Evolutionary conservation across 179 eudicot genomes (phyloP), one percentile per base, ranked within the genome.

Genomic region (Beta corolliflora): DNA sequence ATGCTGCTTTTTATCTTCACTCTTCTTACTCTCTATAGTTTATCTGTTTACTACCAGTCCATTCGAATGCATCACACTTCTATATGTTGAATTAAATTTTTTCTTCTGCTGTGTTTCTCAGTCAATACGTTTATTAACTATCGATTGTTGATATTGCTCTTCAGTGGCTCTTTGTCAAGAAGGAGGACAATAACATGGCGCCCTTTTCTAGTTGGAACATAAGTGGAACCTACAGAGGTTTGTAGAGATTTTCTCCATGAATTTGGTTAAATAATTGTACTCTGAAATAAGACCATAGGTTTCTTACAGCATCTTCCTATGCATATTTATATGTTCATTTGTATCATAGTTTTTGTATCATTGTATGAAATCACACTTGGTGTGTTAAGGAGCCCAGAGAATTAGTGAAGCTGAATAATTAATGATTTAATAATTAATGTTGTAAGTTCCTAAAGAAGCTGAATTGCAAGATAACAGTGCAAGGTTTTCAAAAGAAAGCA

Each of bases 161-260:
- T 85, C 90, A 97, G 99, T 93, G 99, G 99, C 97, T 94, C 79
- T 88, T 89, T 80, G 87, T 87, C 72, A 88, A 92, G 67, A 94
- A 91, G 86, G 95, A 93, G 73, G 95, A 97, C 73, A 88, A 74
- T 80, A 94, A 91, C 80, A 79, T 86, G 80, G 95, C 94, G 54
- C 91, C 95, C 31, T 88, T 91, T 86, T 88, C 97, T 83, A 81
- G 91, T 76, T 97, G 99, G 99, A 97, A 92, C 83, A 91, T 94
- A 74, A 93, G 95, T 23, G 98, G 98, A 81, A 95, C 97, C 45
- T 95, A 93, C 82, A 83, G 89, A 95, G 98, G 98, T 95, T 77
- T 81, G 94, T 86, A 73, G 61, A 29, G 11, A 45, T 78, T 73
- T 36, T 72, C 71, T 63, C 25, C 19, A 50, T 63, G 60, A 68